Evolutionary conservation across 441 rosid species (phyloP).

Genomic region (Croton laevigatus): DNA sequence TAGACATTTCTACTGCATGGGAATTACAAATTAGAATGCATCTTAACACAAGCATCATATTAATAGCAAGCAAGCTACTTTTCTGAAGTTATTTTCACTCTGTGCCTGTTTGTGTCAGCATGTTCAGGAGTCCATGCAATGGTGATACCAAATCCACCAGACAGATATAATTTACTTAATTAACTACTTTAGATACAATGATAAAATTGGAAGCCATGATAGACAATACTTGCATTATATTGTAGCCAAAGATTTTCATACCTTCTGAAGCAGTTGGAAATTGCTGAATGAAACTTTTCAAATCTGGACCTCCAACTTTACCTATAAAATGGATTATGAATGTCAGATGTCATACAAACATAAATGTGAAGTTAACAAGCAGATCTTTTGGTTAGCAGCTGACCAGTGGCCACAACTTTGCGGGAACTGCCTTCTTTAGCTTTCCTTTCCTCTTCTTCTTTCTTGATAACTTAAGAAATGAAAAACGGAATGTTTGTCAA

Average conservation of each 20-base stretch:
- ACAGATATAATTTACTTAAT: not conserved
- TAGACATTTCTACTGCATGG: not conserved
- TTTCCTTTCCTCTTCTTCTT: conserved; percentile 85
- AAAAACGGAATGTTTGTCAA: conserved; percentile 7
- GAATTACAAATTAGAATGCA: not conserved
- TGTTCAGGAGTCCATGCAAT: not conserved
- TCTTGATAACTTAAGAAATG: conserved; percentile 58
- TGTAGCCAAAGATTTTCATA: conserved; percentile 23
- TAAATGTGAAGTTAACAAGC: conserved; percentile 11
- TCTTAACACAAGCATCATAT: not conserved
- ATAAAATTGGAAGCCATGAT: not conserved
- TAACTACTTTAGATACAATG: conserved; percentile 5
- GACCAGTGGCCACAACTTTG: conserved; percentile 43
- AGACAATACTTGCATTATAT: conserved; percentile 7
- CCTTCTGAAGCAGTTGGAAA: conserved; percentile 68
- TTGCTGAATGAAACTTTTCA: conserved; percentile 79
- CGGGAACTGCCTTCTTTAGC: conserved; percentile 56
- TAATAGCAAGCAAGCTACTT: not conserved
- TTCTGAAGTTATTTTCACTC: not conserved
- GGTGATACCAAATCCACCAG: not conserved
- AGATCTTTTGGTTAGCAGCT: conserved; percentile 22
- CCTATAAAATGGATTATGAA: conserved; percentile 33
- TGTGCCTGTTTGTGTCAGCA: too few species aligned
- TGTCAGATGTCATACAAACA: conserved; percentile 20
- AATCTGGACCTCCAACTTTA: conserved; percentile 74